These are phyloP conservation scores for Botrytis sinoallii DNA, from an alignment of 2,329 filamentous ascomycete species.

Conservation along the genomic window DNA sequence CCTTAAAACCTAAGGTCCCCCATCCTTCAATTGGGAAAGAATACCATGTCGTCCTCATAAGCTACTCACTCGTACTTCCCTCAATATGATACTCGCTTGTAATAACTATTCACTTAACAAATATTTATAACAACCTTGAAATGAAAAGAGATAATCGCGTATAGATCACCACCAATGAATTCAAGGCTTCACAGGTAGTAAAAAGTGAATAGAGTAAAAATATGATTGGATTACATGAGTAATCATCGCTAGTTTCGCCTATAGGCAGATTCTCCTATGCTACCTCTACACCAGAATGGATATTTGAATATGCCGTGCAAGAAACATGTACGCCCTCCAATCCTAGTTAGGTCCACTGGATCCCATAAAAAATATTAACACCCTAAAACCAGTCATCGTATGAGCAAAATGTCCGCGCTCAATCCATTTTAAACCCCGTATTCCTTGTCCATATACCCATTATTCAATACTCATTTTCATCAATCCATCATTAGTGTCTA, in stretches of 20 bases:
- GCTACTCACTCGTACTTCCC: background rate
- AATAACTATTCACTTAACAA: background rate
- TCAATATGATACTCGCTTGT: background rate
- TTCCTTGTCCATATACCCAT: background rate
- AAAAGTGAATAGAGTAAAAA: background rate
- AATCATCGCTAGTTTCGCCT: background rate
- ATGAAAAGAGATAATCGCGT: background rate
- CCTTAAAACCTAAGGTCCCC: background rate
- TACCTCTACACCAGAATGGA: background rate
- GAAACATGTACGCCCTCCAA: background rate
- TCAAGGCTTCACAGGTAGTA: background rate
- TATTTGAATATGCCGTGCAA: background rate
- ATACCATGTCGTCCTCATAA: background rate
- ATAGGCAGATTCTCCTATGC: background rate
- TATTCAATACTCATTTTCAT: constrained; percentile 98
- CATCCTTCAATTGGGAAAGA: background rate
- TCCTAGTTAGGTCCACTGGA: background rate
- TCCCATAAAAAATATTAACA: background rate
- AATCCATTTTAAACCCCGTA: background rate
- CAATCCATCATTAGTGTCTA: constrained; percentile 87
- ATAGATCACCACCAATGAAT: background rate
- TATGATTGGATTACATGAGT: background rate
- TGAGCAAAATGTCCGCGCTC: background rate
- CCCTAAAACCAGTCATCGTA: background rate
- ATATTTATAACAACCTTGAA: background rate